phyloP scores from a whole-genome alignment of 805 yeast species.

The Ogataea trehaloabstinens region DNA sequence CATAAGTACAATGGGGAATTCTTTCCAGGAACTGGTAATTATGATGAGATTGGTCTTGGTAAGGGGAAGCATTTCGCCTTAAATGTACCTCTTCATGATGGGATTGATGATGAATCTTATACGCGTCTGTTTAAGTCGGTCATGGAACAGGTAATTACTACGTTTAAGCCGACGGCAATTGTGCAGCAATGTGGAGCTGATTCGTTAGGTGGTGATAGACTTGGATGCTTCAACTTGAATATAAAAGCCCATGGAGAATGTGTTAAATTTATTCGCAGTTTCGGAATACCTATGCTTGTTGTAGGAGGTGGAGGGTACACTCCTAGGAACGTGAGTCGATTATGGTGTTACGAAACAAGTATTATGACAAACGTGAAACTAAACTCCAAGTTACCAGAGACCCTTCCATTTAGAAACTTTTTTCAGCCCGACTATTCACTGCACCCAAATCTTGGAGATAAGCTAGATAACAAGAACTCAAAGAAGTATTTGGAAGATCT shows the following conservation, averaged over 20 bases:
- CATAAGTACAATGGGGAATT: slow-evolving; percentile 93
- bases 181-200: slow-evolving; percentile 98
- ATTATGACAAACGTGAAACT: slow-evolving; percentile 75
- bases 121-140: slow-evolving; percentile 73
- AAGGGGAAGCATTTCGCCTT: slow-evolving; percentile 85
- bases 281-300: slow-evolving; percentile 86
- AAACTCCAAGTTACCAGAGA: slow-evolving; percentile 71
- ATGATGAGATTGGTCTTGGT: slow-evolving; percentile 86
- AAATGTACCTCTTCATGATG: slow-evolving; percentile 91
- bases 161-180: slow-evolving; percentile 90
- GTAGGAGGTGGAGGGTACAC: slow-evolving; percentile 99
- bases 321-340: slow-evolving; percentile 88
- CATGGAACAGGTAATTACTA: slow-evolving; percentile 84
- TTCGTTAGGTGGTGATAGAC: slow-evolving; percentile 86
- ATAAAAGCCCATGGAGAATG: slow-evolving; percentile 96
- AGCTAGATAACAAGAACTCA: slow-evolving; percentile 82
- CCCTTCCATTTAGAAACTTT: slow-evolving; percentile 73
- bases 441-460: slow-evolving; percentile 78
- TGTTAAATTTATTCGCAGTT: slow-evolving; percentile 82
- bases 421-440: slow-evolving; percentile 90
- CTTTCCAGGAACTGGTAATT: slow-evolving; percentile 95
- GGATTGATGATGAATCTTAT: slow-evolving; percentile 91
- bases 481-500: slow-evolving; percentile 81
- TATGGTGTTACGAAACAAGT: slow-evolving; percentile 97
- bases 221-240: slow-evolving; percentile 91